Evolutionary conservation across 2,329 filamentous ascomycete species (phyloP).

Genomic region (Talaromyces piceae): DNA sequence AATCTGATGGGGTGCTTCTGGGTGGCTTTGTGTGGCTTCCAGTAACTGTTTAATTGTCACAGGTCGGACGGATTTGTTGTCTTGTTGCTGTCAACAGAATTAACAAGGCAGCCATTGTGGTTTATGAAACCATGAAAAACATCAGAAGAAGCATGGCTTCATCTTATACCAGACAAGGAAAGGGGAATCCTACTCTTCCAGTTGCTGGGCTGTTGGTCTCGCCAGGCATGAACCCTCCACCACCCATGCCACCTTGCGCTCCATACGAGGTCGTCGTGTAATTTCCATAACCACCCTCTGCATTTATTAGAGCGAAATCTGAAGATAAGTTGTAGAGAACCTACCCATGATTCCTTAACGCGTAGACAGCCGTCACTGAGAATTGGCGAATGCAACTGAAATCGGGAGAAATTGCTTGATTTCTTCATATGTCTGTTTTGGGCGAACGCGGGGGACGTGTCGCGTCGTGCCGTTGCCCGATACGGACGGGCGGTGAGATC

Average conservation of each 20-base stretch:
- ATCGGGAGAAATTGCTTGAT: slow-evolving; percentile 3
- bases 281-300: slow-evolving; percentile 38
- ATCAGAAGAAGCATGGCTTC: neutral
- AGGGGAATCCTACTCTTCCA: slow-evolving; percentile 27
- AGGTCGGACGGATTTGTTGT: slow-evolving; percentile 75
- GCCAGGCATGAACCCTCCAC: slow-evolving; percentile 54
- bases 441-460: slow-evolving; percentile 25
- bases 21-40: slow-evolving; percentile 69
- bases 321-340: neutral
- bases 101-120: neutral
- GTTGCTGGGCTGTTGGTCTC: slow-evolving; percentile 42
- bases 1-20: slow-evolving; percentile 71
- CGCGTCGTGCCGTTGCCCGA: slow-evolving; percentile 31
- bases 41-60: slow-evolving; percentile 93
- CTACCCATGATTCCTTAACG: slow-evolving; percentile 22
- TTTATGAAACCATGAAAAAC: neutral
- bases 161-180: neutral
- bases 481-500: slow-evolving; percentile 5
- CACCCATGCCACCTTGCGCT: slow-evolving; percentile 45
- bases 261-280: slow-evolving; percentile 51
- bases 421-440: slow-evolving; percentile 31
- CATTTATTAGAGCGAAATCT: neutral
- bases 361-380: neutral
- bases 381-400: neutral
- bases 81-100: slow-evolving; percentile 59